Base-by-base conservation (phyloP, 148 eudicot genomes). In the Spergularia marina region DNA sequence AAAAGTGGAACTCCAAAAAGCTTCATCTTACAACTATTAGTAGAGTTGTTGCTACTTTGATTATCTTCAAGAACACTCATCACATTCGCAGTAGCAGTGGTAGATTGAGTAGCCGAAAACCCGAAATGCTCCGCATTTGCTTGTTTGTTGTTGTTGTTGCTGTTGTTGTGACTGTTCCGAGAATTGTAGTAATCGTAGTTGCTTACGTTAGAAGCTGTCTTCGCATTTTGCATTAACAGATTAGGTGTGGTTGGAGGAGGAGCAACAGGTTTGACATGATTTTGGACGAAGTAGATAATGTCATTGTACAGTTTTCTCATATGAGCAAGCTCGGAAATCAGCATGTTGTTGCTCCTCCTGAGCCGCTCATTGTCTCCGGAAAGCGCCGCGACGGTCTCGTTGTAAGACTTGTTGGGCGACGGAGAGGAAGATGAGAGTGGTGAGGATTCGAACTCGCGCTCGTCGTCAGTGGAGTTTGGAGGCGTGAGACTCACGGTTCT, bases 261-360 rank as follows among this genome's bases (percentile, higher is more conserved):
- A 2, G 88, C 52, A 20, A 90, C 94, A 1, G 98, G 98, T 77
- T 87, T 91, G 11, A 91, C 95, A 76, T 94, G 98, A 65, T 94
- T 94, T 54, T 94, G 97, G 13, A 94, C 93, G 15, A 91, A 91
- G 70, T 91, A 94, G 5, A 94, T 94, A 10, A 94, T 91, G 53
- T 94, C 98, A 73, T 85, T 94, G 80, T 94, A 94, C 0, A 94
- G 89, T 74, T 85, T 94, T 61, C 85, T 88, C 98, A 94, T 91
- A 78, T 90, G 98, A 1, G 91, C 86, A 0, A 94, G 91, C 71
- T 94, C 98, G 0, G 97, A 87, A 86, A 91, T 77, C 0, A 94
- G 81, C 88, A 91, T 76, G 12, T 62, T 82, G 80, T 91, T 94
- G 84, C 87, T 91, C 75, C 90, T 70, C 51, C 97, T 71, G 1